Evolutionary conservation across 495 filamentous ascomycete genomes (phyloP).

Genomic region (Aspergillus ellipticus): DNA sequence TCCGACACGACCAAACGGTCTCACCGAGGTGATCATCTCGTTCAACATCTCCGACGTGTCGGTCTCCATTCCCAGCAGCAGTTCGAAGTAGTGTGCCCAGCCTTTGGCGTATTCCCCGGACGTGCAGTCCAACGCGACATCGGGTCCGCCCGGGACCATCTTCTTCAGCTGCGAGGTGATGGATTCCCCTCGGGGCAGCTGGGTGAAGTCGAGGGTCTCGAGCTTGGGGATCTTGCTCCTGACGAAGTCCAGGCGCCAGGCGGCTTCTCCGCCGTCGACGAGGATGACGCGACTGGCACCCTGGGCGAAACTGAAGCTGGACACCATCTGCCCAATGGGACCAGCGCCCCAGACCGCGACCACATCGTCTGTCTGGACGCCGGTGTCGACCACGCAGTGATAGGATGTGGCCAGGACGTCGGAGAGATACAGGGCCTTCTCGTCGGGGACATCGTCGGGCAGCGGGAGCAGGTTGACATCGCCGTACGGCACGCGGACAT

Average conservation of each 20-base stretch:
- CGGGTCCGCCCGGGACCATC: slow-evolving; percentile 64
- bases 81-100: slow-evolving; percentile 75
- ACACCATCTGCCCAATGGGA: slow-evolving; percentile 78
- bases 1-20: slow-evolving; percentile 70
- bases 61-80: slow-evolving; percentile 70
- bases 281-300: slow-evolving; percentile 75
- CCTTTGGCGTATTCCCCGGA: slow-evolving; percentile 85
- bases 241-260: slow-evolving; percentile 66
- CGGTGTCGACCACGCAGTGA: slow-evolving; percentile 79
- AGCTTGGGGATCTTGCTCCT: slow-evolving; percentile 59
- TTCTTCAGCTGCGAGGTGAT: slow-evolving; percentile 72
- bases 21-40: slow-evolving; percentile 77
- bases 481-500: slow-evolving; percentile 77
- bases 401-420: slow-evolving; percentile 78
- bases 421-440: slow-evolving; percentile 79
- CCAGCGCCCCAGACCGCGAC: slow-evolving; percentile 69
- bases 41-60: slow-evolving; percentile 86
- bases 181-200: slow-evolving; percentile 49
- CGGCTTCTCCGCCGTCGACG: slow-evolving; percentile 64
- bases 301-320: slow-evolving; percentile 65
- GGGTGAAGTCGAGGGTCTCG: slow-evolving; percentile 56
- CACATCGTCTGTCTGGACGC: slow-evolving; percentile 71
- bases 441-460: slow-evolving; percentile 78
- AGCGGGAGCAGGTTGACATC: slow-evolving; percentile 79
- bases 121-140: slow-evolving; percentile 79